phyloP scores from a whole-genome alignment of 2,329 filamentous ascomycete genomes.

The Apiospora saccharicola region DNA sequence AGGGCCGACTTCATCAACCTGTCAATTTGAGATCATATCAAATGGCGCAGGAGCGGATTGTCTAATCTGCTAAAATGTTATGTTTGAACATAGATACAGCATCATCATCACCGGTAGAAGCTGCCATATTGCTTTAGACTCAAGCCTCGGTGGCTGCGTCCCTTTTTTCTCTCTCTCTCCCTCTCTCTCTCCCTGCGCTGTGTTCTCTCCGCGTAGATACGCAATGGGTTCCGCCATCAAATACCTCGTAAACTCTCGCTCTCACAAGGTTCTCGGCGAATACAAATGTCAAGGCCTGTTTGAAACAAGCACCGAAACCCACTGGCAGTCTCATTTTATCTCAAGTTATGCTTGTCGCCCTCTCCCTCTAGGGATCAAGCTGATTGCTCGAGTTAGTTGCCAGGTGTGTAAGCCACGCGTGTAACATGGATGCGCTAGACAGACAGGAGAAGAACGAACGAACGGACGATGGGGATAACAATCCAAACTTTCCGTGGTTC shows the following conservation, averaged over 20 bases:
- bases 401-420: conserved; percentile 5
- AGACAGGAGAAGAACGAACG: background rate
- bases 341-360: background rate
- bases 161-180: too few relatives aligned
- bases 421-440: background rate
- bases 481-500: background rate
- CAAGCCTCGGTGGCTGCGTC: background rate
- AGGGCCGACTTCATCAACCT: background rate
- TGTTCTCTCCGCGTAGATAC: background rate
- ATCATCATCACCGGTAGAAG: background rate
- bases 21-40: background rate
- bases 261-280: conserved; percentile 16
- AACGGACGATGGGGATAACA: background rate
- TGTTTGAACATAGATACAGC: background rate
- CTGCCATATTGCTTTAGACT: background rate
- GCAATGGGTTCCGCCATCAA: background rate
- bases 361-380: background rate
- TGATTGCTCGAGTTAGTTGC: background rate
- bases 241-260: background rate
- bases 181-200: background rate
- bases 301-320: conserved; percentile 20
- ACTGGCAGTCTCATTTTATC: conserved; percentile 11
- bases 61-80: background rate
- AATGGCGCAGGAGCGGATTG: background rate
- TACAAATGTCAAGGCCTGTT: conserved; percentile 13